Base-by-base conservation (phyloP, 2,329 filamentous ascomycete species). In the Balansia obtecta region DNA sequence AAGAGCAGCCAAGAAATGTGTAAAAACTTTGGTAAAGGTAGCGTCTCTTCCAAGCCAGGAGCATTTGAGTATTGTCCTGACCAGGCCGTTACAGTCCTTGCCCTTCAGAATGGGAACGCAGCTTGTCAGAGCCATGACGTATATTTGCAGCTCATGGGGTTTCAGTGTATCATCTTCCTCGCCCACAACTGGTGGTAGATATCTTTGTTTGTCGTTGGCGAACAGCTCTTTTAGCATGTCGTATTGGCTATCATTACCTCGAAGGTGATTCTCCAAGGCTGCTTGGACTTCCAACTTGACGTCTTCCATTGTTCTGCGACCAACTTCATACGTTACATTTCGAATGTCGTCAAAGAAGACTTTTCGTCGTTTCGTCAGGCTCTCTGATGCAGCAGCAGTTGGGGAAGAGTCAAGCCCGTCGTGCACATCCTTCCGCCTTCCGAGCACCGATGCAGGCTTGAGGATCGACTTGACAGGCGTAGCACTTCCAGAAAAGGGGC, bases 1-100 rank as follows among this genome's bases (percentile, higher is more conserved):
- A 44, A 98, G 71, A 38, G 82, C 80, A 16, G 79, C 78, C 22
- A 88, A 68, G 57, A 88, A 85, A 59, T 82, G 75, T 50, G 77
- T 74, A 61, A 86, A 89, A 48, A 80, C 77, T 57, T 79, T 78
- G 51, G 81, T 73, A 60, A 88, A 88, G 37, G 73, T 70, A 30
- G 80, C 76, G 53, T 84, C 80, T 51, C 80, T 75, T 10, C 79
- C 81, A 37, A 83, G 68, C 82, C 82, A 86, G 34, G 77, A 75
- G 61, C 76, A 81, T 49, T 71, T 68, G n/a, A 85, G 66, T 9
- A 85, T 70, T 47, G 71, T 72, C 56, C 72, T 73, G 51, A 85
- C 73, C 30, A 86, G 67, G 4, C 74, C 75, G 20, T 76, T 72
- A 60, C 79, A 84, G 32, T 73, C 73, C 61, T 74, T 76, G 55